Evolutionary conservation across 768 basidiomycete genomes (phyloP).

Genomic region (Hortiboletus flavorubellus): DNA sequence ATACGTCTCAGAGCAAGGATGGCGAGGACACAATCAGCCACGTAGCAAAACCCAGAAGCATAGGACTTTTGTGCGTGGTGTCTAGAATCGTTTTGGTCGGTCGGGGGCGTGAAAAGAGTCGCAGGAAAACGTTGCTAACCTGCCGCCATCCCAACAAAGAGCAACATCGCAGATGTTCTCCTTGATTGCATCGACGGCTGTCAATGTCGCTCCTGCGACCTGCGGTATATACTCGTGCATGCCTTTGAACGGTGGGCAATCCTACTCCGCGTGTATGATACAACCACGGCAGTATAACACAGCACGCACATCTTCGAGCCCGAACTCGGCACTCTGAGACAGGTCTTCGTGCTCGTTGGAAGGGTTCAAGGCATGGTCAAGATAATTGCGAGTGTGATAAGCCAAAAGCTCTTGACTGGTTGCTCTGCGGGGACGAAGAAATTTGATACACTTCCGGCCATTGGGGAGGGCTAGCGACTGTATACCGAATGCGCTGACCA

Average conservation of each 20-base stretch:
- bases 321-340: slow-evolving; percentile 40
- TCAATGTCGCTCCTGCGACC: slow-evolving; percentile 75
- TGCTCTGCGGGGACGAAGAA: slow-evolving; percentile 55
- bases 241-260: slow-evolving; percentile 75
- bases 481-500: slow-evolving; percentile 52
- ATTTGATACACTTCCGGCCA: slow-evolving; percentile 32
- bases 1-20: slow-evolving; percentile 64
- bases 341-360: slow-evolving; percentile 23
- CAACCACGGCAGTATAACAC: background rate
- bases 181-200: slow-evolving; percentile 62
- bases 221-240: slow-evolving; percentile 66
- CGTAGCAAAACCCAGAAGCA: slow-evolving; percentile 92
- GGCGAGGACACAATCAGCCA: slow-evolving; percentile 83
- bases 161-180: slow-evolving; percentile 53
- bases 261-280: slow-evolving; percentile 41
- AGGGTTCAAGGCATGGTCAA: slow-evolving; percentile 53
- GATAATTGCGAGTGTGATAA: slow-evolving; percentile 73
- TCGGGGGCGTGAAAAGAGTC: background rate
- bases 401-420: slow-evolving; percentile 51
- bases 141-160: slow-evolving; percentile 91
- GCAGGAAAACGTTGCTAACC: slow-evolving; percentile 37
- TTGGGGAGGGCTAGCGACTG: slow-evolving; percentile 32
- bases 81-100: slow-evolving; percentile 33
- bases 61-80: slow-evolving; percentile 79
- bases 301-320: slow-evolving; percentile 54